Evolutionary conservation across 345 rosid genomes (phyloP).

Genomic region (Moringa oleifera): DNA sequence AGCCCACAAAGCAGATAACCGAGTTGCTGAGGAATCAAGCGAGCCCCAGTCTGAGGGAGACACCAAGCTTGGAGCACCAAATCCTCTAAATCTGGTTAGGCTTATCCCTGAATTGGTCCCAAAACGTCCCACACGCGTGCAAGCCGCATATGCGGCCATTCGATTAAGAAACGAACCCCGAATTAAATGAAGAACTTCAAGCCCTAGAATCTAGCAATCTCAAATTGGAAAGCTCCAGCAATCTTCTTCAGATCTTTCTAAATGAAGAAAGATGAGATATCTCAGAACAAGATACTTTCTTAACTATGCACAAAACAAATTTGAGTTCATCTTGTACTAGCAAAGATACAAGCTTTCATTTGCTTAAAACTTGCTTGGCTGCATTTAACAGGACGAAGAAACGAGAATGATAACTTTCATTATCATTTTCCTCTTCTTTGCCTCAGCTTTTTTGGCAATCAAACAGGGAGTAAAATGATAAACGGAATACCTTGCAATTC

Average conservation of each 20-base stretch:
- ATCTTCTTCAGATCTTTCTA: background rate
- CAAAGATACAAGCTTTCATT: background rate
- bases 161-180: background rate
- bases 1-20: slow-evolving; percentile 18
- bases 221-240: background rate
- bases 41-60: slow-evolving; percentile 11
- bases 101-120: slow-evolving; percentile 26
- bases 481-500: background rate
- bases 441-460: too few species aligned
- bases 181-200: background rate
- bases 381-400: background rate
- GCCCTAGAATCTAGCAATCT: slow-evolving; percentile 9
- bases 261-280: too few species aligned
- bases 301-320: too few species aligned
- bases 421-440: too few species aligned
- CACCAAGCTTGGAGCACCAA: slow-evolving; percentile 20
- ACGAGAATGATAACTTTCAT: background rate
- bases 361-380: background rate
- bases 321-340: background rate
- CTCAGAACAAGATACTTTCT: too few species aligned
- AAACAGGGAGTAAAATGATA: background rate
- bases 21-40: slow-evolving; percentile 16
- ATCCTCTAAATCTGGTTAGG: slow-evolving; percentile 26
- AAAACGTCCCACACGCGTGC: slow-evolving; percentile 36
- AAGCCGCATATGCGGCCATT: slow-evolving; percentile 44